Conservation (phyloP, 108 stramenopile species). For the Parmales sp. region DNA sequence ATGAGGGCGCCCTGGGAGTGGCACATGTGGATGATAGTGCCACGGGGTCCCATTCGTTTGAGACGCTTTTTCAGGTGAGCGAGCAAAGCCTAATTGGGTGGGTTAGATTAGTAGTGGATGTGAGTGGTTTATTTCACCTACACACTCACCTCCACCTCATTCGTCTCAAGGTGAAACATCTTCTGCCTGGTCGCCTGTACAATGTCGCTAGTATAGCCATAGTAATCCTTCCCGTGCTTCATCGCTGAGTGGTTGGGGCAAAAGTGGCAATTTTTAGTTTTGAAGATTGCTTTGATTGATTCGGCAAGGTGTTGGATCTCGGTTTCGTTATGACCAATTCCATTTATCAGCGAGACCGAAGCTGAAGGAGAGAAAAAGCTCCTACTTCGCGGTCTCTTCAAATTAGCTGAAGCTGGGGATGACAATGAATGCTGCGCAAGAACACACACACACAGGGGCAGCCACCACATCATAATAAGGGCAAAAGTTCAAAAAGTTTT, state of each 20-base stretch:
- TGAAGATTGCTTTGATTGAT: background rate
- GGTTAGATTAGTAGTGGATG: background rate
- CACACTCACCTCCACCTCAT: constrained; percentile 49
- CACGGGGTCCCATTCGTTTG: constrained; percentile 45
- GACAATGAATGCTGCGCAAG: too few relatives aligned
- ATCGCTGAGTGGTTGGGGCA: constrained; percentile 74
- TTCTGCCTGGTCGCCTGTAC: constrained; percentile 69
- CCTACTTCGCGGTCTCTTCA: too few relatives aligned
- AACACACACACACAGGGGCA: too few relatives aligned
- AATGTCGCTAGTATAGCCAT: constrained; percentile 64
- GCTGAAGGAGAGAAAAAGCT: too few relatives aligned
- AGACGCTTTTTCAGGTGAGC: constrained; percentile 54
- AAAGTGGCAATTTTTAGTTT: constrained; percentile 36
- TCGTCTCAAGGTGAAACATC: constrained; percentile 61
- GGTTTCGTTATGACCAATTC: background rate
- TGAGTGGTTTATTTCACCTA: background rate
- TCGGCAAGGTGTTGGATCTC: background rate
- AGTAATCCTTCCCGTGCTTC: constrained; percentile 53
- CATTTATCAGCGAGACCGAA: background rate
- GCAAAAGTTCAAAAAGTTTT: too few relatives aligned
- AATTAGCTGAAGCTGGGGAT: too few relatives aligned
- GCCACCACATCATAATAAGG: too few relatives aligned
- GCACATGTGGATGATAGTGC: constrained; percentile 67
- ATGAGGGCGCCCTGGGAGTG: constrained; percentile 79
- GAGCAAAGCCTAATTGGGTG: background rate